Base-by-base conservation (phyloP, 2,329 filamentous ascomycete species). In the Cladosporium sp. region DNA sequence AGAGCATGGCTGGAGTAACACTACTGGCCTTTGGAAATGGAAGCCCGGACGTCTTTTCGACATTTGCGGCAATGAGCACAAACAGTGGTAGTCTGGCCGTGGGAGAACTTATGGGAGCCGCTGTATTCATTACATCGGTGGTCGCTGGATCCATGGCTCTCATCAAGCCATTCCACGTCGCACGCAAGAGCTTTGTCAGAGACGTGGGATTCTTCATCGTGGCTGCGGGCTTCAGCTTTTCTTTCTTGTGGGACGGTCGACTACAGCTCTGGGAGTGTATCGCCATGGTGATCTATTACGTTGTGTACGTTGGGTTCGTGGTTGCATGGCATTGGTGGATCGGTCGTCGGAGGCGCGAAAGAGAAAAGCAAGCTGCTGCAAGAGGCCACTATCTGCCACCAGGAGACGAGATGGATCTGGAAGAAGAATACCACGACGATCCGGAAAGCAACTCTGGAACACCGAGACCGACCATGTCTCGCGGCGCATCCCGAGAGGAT, bases 21-120 rank as follows among this genome's bases (percentile, higher is more conserved):
- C 96, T 99, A 74, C 82, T 99, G 62, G 95, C 95, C 10, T 96
- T 99, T 79, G 95, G 95, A 70, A 99, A 99, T 82, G 95, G 95
- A 62, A 98, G 94, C 68, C 95, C 95, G 2, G 95, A 99, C 79
- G 93, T 99, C 55, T 99, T 99, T 79, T 97, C 93, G 71, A 99
- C 95, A 2, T 98, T 99, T 80, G 95, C 95, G 18, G 96, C 95
- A 71, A 98, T 99, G 92, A 90, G 89, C 74, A 97, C 93, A 28
- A 92, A 98, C 75, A 97, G 93, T 76, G 94, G 94, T n/a, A 96
- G 93, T 81, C 87, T 99, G 84, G 95, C 95, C 1, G 88, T 99
- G 49, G 95, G 95, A 55, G 95, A 99, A 80, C 84, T 99, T 60
- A 92, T 99, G 63, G 95, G 95, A 38, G 95, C 95, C 12, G 95